A percentile compares a stretch with the other conserved stretches of the same genome.
These are phyloP conservation scores for Exophiala spinifera DNA, from an alignment of 2,329 filamentous ascomycete genomes.

Conservation along the genomic window DNA sequence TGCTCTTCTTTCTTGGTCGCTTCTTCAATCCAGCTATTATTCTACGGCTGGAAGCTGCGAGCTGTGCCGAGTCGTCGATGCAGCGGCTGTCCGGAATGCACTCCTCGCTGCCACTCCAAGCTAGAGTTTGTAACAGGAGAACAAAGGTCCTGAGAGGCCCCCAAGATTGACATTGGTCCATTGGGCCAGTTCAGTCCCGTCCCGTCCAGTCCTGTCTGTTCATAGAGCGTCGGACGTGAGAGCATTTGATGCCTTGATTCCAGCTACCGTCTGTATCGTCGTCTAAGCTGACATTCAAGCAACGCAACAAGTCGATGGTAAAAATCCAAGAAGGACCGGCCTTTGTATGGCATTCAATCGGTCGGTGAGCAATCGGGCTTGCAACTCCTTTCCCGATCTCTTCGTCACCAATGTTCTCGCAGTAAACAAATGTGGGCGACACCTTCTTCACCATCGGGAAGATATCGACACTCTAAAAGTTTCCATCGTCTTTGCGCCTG, in stretches of 20 bases:
- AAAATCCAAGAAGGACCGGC: slow-evolving; percentile 16
- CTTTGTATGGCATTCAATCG: not conserved
- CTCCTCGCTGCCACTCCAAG: not conserved
- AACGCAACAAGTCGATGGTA: slow-evolving; percentile 9
- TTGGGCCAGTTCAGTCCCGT: not conserved
- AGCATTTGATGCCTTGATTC: not conserved
- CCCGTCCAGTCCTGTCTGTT: no score
- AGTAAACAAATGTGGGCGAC: no score
- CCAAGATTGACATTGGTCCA: not conserved
- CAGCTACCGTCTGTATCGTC: not conserved
- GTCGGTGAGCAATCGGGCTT: not conserved
- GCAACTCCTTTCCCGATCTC: not conserved
- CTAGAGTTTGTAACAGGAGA: not conserved
- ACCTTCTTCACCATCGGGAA: no score
- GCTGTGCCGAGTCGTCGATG: not conserved
- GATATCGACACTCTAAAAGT: no score
- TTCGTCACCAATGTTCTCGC: no score
- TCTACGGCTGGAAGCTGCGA: not conserved
- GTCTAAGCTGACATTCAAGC: slow-evolving; percentile 3
- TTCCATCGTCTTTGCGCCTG: no score
- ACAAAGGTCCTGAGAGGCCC: not conserved
- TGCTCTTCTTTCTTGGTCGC: not conserved
- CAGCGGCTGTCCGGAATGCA: not conserved
- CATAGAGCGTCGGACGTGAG: not conserved
- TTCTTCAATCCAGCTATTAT: not conserved